Conservation (phyloP, 2,329 filamentous ascomycete species). For the Colletotrichum kahawae region DNA sequence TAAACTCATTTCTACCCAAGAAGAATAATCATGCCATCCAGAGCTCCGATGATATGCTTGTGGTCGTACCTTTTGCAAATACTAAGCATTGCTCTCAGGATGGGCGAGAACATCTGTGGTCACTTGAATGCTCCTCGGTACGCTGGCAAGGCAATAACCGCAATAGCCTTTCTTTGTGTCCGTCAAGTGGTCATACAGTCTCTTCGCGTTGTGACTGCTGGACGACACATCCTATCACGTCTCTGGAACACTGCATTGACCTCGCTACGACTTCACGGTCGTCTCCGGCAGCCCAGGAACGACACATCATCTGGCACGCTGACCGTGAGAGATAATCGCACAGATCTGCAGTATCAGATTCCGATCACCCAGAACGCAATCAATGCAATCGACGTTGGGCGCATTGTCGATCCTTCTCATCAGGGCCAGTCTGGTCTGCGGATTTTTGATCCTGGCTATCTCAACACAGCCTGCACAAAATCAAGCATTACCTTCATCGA, state of each 20-base stretch:
- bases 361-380: neutral
- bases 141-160: neutral
- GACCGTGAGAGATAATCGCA: neutral
- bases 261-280: neutral
- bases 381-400: neutral
- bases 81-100: neutral
- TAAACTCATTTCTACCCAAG: neutral
- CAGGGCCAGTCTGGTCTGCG: neutral
- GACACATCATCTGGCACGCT: neutral
- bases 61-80: neutral
- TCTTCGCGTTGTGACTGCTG: neutral
- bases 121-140: neutral
- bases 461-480: neutral
- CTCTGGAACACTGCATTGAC: neutral
- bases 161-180: neutral
- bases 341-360: neutral
- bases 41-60: neutral
- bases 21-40: neutral
- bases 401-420: neutral
- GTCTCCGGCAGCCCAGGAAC: neutral
- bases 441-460: neutral
- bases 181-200: neutral
- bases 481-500: constrained; percentile 34
- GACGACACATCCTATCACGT: neutral
- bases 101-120: neutral